These are phyloP conservation scores for Penicillium lividum DNA, from an alignment of 495 filamentous ascomycete species.

Conservation along the genomic window DNA sequence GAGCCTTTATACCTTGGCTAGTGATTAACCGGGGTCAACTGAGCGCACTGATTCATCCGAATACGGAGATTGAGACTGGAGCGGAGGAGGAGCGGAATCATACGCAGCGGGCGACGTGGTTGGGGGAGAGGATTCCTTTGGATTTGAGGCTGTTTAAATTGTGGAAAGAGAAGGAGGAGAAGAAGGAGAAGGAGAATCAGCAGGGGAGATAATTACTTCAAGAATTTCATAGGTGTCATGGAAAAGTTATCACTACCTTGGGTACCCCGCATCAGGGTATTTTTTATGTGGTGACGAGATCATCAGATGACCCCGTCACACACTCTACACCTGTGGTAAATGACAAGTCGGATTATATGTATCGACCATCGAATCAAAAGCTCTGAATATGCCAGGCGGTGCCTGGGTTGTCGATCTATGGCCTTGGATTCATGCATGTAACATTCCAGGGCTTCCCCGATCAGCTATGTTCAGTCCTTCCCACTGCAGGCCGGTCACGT, in stretches of 20 bases:
- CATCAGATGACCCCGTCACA: slow-evolving; percentile 15
- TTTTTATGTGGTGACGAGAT: not conserved
- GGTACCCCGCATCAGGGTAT: not conserved
- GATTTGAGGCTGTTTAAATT: slow-evolving; percentile 63
- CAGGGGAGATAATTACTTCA: not conserved
- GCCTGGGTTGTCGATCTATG: slow-evolving; percentile 7
- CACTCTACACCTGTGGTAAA: not conserved
- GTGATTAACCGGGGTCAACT: slow-evolving; percentile 81
- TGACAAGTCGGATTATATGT: not conserved
- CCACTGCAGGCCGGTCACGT: not conserved
- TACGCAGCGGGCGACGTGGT: slow-evolving; percentile 79
- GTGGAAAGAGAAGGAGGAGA: slow-evolving; percentile 34
- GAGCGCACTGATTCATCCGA: slow-evolving; percentile 79
- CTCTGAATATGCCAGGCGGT: not conserved
- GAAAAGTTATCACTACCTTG: not conserved
- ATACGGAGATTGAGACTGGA: slow-evolving; percentile 51
- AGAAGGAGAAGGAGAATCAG: slow-evolving; percentile 20
- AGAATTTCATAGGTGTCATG: too few relatives aligned
- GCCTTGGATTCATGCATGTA: slow-evolving; percentile 1
- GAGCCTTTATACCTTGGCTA: slow-evolving; percentile 84
- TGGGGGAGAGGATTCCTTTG: slow-evolving; percentile 73
- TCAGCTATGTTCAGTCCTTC: not conserved
- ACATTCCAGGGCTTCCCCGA: slow-evolving; percentile 13
- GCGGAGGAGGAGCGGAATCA: slow-evolving; percentile 65
- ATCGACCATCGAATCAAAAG: not conserved